Base-by-base conservation (phyloP, 2,329 filamentous ascomycete genomes). In the Diplodia seriata region DNA sequence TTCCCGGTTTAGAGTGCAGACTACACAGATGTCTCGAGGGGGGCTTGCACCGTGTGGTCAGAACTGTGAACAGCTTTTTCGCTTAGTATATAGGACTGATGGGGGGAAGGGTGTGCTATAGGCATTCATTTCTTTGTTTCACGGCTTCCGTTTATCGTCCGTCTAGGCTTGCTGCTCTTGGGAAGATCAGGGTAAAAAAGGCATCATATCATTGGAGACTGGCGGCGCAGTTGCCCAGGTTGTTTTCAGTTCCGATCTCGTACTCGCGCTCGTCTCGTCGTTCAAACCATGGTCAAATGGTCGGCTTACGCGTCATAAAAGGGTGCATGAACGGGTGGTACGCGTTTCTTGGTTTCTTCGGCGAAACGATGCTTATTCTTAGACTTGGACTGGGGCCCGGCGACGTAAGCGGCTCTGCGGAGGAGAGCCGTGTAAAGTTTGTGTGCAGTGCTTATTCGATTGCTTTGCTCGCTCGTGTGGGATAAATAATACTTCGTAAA, bases 21-120 rank as follows among this genome's bases (percentile, higher is more conserved):
- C 43, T 18, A 18, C 40, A 18, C 40, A 43, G 6, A 43, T 43
- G 18, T 18, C 18, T n/a, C 18, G 15, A 43, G 26, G 31, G 31
- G 6, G 18, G 15, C 40, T 47, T n/a, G 43, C 36, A 20, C 40
- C 26, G 26, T 2, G 15, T 23, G 18, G 43, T 63, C 36, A n/a
- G n/a, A 31, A 33, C 36, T n/a, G 18, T 23, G 59, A 20, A 15
- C n/a, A 18, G 20, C 18, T n/a, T n/a, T 38, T 50, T 4, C 26
- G 47, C 50, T 51, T n/a, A 63, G 43, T 63, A 63, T 12, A 63
- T 63, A 51, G 59, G 56, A 31, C n/a, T 47, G 38, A 33, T 12
- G 40, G 36, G 36, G 36, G 9, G 36, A 11, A 1, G 20, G 59
- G 43, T n/a, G 43, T 23, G 59, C 8, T 49, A 38, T 36, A 51